Percentiles rank a stretch among this genome's conserved stretches.
These are phyloP conservation scores for Penicillium longicatenatum DNA, from an alignment of 495 filamentous ascomycete species.

Conservation along the genomic window DNA sequence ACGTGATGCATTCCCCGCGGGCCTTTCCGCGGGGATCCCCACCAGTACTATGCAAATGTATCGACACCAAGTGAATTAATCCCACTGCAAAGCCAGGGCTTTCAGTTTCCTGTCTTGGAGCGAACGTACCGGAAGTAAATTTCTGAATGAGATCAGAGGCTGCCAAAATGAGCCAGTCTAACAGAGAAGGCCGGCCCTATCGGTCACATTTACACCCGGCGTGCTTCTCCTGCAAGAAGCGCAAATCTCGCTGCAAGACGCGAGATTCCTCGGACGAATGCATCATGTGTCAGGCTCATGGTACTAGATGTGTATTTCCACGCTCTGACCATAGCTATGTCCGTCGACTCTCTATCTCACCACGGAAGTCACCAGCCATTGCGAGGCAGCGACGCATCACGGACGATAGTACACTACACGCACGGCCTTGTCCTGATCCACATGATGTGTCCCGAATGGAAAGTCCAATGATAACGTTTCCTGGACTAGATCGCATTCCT, in stretches of 20 bases:
- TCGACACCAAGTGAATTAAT: too few species aligned
- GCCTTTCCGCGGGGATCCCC: too few species aligned
- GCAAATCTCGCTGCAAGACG: conserved; percentile 31
- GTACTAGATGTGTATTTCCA: conserved; percentile 29
- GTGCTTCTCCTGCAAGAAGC: conserved; percentile 27
- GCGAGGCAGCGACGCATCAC: too few species aligned
- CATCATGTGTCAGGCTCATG: conserved; percentile 29
- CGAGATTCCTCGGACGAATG: conserved; percentile 14
- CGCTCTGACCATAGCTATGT: conserved; percentile 9
- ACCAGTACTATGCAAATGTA: not conserved
- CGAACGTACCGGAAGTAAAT: too few species aligned
- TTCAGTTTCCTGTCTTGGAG: too few species aligned
- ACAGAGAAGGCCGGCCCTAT: conserved; percentile 19
- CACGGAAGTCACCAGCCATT: conserved; percentile 15
- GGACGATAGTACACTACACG: not conserved
- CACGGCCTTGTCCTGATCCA: not conserved
- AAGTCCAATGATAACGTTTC: not conserved
- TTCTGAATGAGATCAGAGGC: too few species aligned
- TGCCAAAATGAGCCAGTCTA: not conserved
- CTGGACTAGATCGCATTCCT: not conserved
- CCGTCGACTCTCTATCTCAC: not conserved
- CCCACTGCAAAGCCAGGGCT: too few species aligned
- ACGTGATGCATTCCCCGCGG: too few species aligned
- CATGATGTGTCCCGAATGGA: not conserved
- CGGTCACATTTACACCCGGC: conserved; percentile 29